A percentile compares a stretch with the other conserved stretches of the same genome.
Conservation (phyloP, 306 rosid species). For the Cicer bijugum region DNA sequence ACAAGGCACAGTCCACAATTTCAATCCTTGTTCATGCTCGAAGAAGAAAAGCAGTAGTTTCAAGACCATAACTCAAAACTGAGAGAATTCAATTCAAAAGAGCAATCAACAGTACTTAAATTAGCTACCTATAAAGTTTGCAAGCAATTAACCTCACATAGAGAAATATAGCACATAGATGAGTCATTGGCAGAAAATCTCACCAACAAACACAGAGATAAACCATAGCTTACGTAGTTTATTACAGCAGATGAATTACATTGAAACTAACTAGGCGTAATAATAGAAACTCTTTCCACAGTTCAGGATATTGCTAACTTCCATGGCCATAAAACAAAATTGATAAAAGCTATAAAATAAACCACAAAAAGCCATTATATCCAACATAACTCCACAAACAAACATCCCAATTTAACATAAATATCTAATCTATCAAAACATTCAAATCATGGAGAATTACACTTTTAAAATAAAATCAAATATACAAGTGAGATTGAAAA, state of each 20-base stretch:
- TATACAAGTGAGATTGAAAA: conserved; percentile 66
- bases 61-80: conserved; percentile 8
- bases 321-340: background rate
- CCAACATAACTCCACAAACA: background rate
- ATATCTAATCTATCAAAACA: background rate
- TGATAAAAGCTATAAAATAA: conserved; percentile 11
- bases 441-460: background rate
- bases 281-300: background rate
- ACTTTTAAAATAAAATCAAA: conserved; percentile 44
- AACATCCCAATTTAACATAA: background rate
- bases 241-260: background rate
- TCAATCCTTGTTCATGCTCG: background rate
- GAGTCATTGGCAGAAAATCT: background rate
- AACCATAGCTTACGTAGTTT: background rate
- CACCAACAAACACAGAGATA: background rate
- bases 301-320: background rate
- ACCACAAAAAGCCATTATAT: background rate
- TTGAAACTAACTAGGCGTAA: background rate
- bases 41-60: conserved; percentile 13
- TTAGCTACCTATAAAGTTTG: background rate
- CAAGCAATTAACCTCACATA: conserved; percentile 33
- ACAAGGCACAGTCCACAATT: background rate
- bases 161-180: background rate
- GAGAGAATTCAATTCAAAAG: conserved; percentile 7
- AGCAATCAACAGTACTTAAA: background rate